Base-by-base conservation (phyloP, 1,284 basidiomycete genomes). In the Porogramme epimiltina region DNA sequence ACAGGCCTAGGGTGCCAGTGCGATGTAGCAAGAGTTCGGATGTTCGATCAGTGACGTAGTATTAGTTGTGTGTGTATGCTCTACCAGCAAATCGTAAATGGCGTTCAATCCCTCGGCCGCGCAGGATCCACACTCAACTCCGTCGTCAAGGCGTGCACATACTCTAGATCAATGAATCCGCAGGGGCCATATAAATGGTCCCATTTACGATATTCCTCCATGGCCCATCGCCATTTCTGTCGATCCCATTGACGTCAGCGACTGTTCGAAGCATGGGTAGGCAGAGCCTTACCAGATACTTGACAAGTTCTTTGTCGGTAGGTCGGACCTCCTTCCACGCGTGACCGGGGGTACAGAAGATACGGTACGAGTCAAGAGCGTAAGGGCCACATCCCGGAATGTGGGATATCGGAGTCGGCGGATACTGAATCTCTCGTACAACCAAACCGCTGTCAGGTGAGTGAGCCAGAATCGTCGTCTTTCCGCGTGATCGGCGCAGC, bases 141-240 rank as follows among this genome's bases (percentile, higher is more conserved):
- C n/a, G n/a, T n/a, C n/a, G n/a, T n/a, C 28, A 31, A 31, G 28
- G 6, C 28, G 28, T 51, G 15, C 19, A 59, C 34, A 41, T 63
- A 66, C 3, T 48, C 47, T n/a, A 63, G 49, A 42, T 58, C 56
- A 6, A 64, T 55, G 2, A 52, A 34, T 13, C 71, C 68, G 10
- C 73, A 59, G 2, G 72, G 68, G 0, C 81, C 82, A 18, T 54
- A 51, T 5, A 59, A 60, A 1, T 80, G 71, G 39, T 70, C 70
- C 83, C 83, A 86, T 52, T 74, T 62, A 45, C 73, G 74, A 11
- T 72, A 66, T 47, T 80, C 76, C 19, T 70, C 62, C 34, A 71
- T 69, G 1, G 82, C 82, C 84, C 84, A 86, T 64, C 78, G 82
- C 84, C 84, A 87, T 58, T 73, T 76, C 81, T 84, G 36, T n/a